Base-by-base conservation (phyloP, 306 rosid species). In the Coriaria nepalensis region DNA sequence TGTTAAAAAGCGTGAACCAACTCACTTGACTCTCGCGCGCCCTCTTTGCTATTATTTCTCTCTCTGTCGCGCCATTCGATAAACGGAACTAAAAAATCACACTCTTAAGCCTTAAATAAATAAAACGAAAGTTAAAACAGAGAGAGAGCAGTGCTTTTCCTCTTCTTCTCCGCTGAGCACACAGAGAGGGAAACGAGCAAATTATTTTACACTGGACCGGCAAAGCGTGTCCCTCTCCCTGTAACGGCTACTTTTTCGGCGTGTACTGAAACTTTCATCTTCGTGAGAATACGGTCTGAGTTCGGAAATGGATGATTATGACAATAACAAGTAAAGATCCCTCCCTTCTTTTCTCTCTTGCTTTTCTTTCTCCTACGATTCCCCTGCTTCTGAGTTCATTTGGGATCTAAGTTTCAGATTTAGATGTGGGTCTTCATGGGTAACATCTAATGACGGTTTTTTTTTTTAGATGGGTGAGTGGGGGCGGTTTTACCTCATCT, bases 291-390 rank as follows among this genome's bases (percentile, higher is more conserved):
- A 5, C 9, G 8, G 5, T 0, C 33, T 11, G 40, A 39, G 9
- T 59, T 7, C 40, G 14, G 37, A 10, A 55, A 86, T 86, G 93
- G 80, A 81, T 49, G 82, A 82, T 54, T 54, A 37, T 68, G 59
- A 39, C 58, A 58, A 54, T 53, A 52, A 71, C 67, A 65, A 77
- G 87, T 87, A 75, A 73, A 49, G 69, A 55, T 67, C 65, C 56
- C 11, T 62, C 54, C 59, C 35, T 40, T 63, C 7, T 56, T 46
- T 14, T 50, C 35, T 43, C 15, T 45, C 2, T 58, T 8, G n/a
- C 35, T 47, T 11, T 55, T 47, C 29, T 20, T 20, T 20, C 29
- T 20, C 29, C 29, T 20, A 1, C 3, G 29, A 20, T 20, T 20
- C 3, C 29, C 29, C 20, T 62, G 38, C 46, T 56, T 40, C 49